Base-by-base conservation (phyloP, 768 basidiomycete genomes). In the Coprinellus micaceus region DNA sequence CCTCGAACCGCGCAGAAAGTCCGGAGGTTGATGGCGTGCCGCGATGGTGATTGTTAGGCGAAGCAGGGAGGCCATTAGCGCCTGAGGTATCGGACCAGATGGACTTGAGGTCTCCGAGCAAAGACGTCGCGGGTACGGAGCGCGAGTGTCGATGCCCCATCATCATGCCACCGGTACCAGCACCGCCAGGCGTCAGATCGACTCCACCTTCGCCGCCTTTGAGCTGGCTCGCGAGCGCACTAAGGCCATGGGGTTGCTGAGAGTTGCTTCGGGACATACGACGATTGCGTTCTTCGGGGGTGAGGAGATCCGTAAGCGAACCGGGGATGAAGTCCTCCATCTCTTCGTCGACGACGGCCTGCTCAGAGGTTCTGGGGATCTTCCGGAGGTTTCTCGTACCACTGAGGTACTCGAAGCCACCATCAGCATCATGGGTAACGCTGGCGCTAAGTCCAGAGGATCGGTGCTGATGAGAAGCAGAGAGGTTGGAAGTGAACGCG, bases 291-390 rank as follows among this genome's bases (percentile, higher is more conserved):
- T 98, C 96, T 62, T 87, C 88, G 0, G 91, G 91, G 0, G 94
- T 96, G 46, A 98, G 75, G 6, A 98, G 77, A 58, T 98, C 95
- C 25, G 85, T 91, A 46, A 98, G 74, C 3, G 88, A 91, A 53
- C 89, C 86, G 0, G 96, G 96, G 28, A 98, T 68, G 67, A 98
- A 90, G 55, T 94, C 94, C 65, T 94, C 92, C 47, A 91, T 66
- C 61, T 94, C 91, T 44, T 85, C 91, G 48, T 88, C 89, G 19
- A 85, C 85, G 6, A 78, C 80, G 0, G 81, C 82, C 33, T 72
- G 70, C 17, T 79, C 80, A 17, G 69, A 71, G 45, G 62, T 59
- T 29, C 60, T 56, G 29, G 43, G 59, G 46, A 55, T 48, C 44
- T 62, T 63, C 43, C 57, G 60, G 40, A 58, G 40, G 26, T 59